Base-by-base conservation (phyloP, 768 basidiomycete species). In the Pseudohyphozyma bogoriensis region DNA sequence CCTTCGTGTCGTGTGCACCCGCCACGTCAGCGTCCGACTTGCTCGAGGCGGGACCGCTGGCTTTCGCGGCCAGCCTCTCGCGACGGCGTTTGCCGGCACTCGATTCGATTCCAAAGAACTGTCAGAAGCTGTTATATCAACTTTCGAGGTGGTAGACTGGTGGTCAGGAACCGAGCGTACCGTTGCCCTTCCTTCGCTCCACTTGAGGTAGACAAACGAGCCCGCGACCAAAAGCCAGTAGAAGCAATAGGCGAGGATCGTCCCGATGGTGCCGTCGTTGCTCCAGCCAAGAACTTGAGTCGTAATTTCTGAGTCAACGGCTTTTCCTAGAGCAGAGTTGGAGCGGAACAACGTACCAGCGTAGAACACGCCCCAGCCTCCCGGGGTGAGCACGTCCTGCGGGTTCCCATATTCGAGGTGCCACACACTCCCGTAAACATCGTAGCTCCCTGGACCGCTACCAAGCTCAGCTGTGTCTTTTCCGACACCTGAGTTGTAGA, bases 171-270 rank as follows among this genome's bases (percentile, higher is more conserved):
- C n/a, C n/a, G n/a, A n/a, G 50, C 72, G 72, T 56, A 76, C 56
- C 18, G 67, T 58, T 28, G 70, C 55, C 51, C 76, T 67, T 15
- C 75, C 76, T 60, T 77, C 77, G 39, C 69, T 50, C 73, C 74
- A 78, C 72, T 75, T 75, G 65, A 75, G 69, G 65, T 73, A 79
- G 55, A 86, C 70, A 56, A 96, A 78, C 3, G 77, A 77, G 31
- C 70, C 79, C 46, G 90, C 82, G 67, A 87, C 87, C 12, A 84
- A 81, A 63, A 93, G 65, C 92, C 92, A 95, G 77, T 90, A 95
- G 74, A 89, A 87, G 46, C 89, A 82, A 73, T 96, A 96, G 0
- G 83, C 76, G n/a, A 93, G 77, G 28, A 95, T 79, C 2, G 84
- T 80, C 15, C 92, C 89, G 60, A 83, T 83, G 62, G 28, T 16